Base-by-base conservation (phyloP, 257 asterid species). In the Striga asiatica region DNA sequence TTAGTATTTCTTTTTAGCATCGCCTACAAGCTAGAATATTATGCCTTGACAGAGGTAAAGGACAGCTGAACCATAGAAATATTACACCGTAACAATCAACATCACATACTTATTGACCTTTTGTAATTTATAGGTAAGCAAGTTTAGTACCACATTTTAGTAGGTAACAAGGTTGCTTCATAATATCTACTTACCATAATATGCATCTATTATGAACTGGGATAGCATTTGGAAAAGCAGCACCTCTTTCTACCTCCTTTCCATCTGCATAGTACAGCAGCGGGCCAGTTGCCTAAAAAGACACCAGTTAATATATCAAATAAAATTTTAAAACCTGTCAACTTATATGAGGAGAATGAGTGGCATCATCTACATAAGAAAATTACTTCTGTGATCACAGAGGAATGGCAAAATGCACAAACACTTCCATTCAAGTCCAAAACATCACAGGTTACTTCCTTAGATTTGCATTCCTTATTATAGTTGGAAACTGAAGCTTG, bases 321-420 rank as follows among this genome's bases (percentile, higher is more conserved):
- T 14, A 28, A 67, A 31, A 47, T 20, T 51, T 50, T n/a, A n/a
- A 39, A 54, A 35, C 22, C 31, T 18, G 24, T 54, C 35, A 62
- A 54, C 45, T 13, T 55, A 35, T 11, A 55, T 45, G 16, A 56
- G 19, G 48, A 58, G 49, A 21, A 49, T 38, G 23, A 60, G 43
- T 32, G 34, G 19, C 16, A 35, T 31, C 22, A 58, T 6, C 18
- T 42, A 37, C 1, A 29, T 16, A 50, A 19, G 69, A 64, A 62
- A 69, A 81, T 75, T 77, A 91, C 98, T 51, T 82, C 86, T 45
- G 88, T 70, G 59, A 76, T 60, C 61, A 69, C 65, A 24, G 95
- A 77, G 52, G 94, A 72, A 50, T 78, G 83, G 76, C 98, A 91
- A 69, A 91, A 83, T 31, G 78, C 89, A 77, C 98, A 91, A 31